A percentile compares a stretch with the other conserved stretches of the same genome.
phyloP scores from a whole-genome alignment of 177 flowering plant species.

The Vitis hybrid region DNA sequence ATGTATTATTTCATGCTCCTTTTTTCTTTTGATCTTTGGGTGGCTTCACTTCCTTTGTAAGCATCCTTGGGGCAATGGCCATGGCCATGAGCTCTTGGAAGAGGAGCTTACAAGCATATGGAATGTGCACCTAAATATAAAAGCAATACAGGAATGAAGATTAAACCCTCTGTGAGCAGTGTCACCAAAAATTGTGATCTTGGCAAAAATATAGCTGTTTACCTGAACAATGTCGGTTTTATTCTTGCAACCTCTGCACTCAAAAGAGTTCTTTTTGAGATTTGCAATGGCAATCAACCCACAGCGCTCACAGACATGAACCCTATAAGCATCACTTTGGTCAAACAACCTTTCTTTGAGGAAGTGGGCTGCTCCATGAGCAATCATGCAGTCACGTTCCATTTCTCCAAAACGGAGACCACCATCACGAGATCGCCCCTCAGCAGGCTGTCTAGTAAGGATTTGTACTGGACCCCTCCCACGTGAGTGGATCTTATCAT shows the following conservation, averaged over 20 bases:
- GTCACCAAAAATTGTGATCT: no score
- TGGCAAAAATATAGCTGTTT: neutral
- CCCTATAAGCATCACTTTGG: slow-evolving; percentile 96
- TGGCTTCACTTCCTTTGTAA: slow-evolving; percentile 74
- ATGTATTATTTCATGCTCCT: slow-evolving; percentile 30
- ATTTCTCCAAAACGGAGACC: slow-evolving; percentile 98
- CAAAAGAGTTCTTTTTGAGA: slow-evolving; percentile 91
- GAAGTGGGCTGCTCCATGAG: slow-evolving; percentile 98
- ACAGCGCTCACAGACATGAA: slow-evolving; percentile 88
- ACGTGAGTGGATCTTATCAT: slow-evolving; percentile 97
- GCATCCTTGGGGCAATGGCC: slow-evolving; percentile 83
- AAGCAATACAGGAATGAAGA: neutral
- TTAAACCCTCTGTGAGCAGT: no score
- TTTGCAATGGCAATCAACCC: slow-evolving; percentile 97
- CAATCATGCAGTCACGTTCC: slow-evolving; percentile 99
- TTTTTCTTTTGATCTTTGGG: slow-evolving; percentile 60
- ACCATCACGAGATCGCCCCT: slow-evolving; percentile 98
- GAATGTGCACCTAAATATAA: slow-evolving; percentile 83
- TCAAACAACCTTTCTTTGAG: slow-evolving; percentile 92
- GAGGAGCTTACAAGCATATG: slow-evolving; percentile 94
- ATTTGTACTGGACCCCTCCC: slow-evolving; percentile 98
- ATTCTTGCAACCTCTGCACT: slow-evolving; percentile 97
- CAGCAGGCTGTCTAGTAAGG: slow-evolving; percentile 99
- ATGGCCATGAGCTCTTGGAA: slow-evolving; percentile 85
- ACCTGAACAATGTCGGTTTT: slow-evolving; percentile 99